Base-by-base conservation (phyloP, 495 filamentous ascomycete species). In the Penicillium malachiteum region DNA sequence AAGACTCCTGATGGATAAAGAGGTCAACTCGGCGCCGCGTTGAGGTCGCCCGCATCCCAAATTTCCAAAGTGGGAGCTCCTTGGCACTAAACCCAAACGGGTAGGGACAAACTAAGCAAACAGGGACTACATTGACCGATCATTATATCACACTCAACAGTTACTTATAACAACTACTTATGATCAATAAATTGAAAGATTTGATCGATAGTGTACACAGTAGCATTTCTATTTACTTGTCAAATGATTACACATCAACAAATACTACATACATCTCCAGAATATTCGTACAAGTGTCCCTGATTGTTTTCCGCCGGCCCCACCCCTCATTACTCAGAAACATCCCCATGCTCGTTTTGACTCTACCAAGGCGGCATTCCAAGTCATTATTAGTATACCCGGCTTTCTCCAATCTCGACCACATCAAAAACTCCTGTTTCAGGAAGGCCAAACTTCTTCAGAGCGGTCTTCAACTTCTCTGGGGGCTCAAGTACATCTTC, bases 401-500 rank as follows among this genome's bases (percentile, higher is more conserved):
- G 77, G 58, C 86, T 92, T 73, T 93, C 91, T 0, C 93, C 93
- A 73, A 97, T 89, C 67, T 91, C 85, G 60, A 88, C 87, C 11
- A 92, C 82, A 68, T 93, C 92, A 77, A 97, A 97, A 4, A 93
- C 79, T 0, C 92, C 93, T 35, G 78, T 81, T 70, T 94, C 88
- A 0, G 82, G 73, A 5, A 96, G 55, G 6, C 82, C 86, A 55
- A 84, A 86, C 56, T 73, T 78, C 65, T 74, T 83, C 63, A 97
- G 66, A n/a, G 94, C 92, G 62, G 87, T 73, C 66, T 80, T 87
- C 55, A 97, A 71, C 69, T 89, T 71, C 71, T 70, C 71, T 5
- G 92, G 92, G 16, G 93, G 93, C 72, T 96, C 91, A 45, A 92
- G 71, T 11, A 94, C 85, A 60, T 90, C 87, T 70, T 97, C 93